Percentiles rank a stretch among this genome's conserved stretches.
Conservation (phyloP, 2,329 filamentous ascomycete genomes). For the Dothistroma septosporum region DNA sequence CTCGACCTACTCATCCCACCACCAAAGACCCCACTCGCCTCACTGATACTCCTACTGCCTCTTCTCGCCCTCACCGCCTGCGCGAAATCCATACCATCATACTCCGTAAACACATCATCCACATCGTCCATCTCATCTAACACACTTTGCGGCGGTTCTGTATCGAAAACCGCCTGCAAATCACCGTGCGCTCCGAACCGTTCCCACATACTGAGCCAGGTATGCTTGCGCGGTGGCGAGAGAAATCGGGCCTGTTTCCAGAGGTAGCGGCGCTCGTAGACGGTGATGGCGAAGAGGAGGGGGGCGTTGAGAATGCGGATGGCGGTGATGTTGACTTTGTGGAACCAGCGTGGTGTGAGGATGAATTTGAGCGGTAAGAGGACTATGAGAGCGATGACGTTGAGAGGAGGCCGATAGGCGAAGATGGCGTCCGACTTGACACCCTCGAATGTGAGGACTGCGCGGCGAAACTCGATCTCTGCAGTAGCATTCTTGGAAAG, state of each 20-base stretch:
- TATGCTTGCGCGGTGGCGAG: constrained; percentile 38
- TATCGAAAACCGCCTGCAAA: constrained; percentile 68
- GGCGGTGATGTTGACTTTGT: constrained; percentile 78
- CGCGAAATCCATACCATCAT: constrained; percentile 33
- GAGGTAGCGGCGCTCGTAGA: constrained; percentile 65
- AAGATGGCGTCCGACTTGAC: constrained; percentile 83
- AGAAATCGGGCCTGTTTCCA: constrained; percentile 49
- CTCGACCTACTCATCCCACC: constrained; percentile 16
- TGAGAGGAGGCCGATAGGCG: constrained; percentile 78
- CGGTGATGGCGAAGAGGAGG: constrained; percentile 65
- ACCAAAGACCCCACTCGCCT: constrained; percentile 18
- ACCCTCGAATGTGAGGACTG: constrained; percentile 77
- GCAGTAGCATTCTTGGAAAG: constrained; percentile 72
- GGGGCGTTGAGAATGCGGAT: constrained; percentile 73
- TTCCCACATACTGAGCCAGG: constrained; percentile 57
- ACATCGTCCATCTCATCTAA: constrained; percentile 47
- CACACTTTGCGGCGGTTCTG: constrained; percentile 59
- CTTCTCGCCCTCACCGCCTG: constrained; percentile 27
- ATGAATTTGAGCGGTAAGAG: constrained; percentile 73
- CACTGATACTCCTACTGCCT: constrained; percentile 26
- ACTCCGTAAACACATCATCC: constrained; percentile 44
- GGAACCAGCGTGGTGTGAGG: constrained; percentile 79
- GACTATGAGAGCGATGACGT: constrained; percentile 69
- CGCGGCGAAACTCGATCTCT: constrained; percentile 78
- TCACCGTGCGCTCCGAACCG: constrained; percentile 68